Evolutionary conservation across 257 asterid genomes (phyloP), one percentile per base, ranked within the genome.

Genomic region (Solanum lycopersicoides): DNA sequence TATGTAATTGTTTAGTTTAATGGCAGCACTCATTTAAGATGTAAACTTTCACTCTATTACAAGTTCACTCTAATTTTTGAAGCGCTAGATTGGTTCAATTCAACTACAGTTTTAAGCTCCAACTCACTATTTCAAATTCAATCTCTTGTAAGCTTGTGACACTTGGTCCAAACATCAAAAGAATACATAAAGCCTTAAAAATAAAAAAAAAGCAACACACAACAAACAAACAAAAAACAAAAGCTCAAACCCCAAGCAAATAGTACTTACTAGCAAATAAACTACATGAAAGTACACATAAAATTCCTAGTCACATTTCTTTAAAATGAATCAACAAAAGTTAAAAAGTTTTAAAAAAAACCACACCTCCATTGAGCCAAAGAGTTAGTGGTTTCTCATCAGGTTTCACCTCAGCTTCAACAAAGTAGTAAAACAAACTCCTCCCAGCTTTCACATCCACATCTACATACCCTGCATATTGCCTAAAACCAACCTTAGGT

Each of bases 311-410:
- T 18, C 63, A 74, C 42, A 83, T 60, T 69, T 60, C 32, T 41
- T 56, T 65, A 53, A 7, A 73, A 82, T 23, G 14, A 23, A 59
- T 77, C 47, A 68, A 84, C 28, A 71, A n/a, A 42, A 44, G 65
- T 56, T 5, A 15, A 18, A 13, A 45, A 45, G 15, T 63, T 65
- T 11, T 50, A 32, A 42, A 14, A 47, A 50, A 50, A 2, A 5
- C 47, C 82, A 3, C 68, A 96, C 99, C 99, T 94, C 99, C 99
- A 94, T 96, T 96, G 85, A 96, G 97, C 99, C 99, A 96, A 21
- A 96, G 91, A 89, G 98, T 86, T 12, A 96, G 95, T 37, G 99
- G 99, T 84, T 94, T 96, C 69, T 85, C 92, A 91, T 89, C 88
- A 88, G 99, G 92, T 11, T 96, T 92, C 44, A 90, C 89, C 15